Evolutionary conservation across 306 rosid genomes (phyloP), one percentile per base, ranked within the genome.

Genomic region (Urtica urens): DNA sequence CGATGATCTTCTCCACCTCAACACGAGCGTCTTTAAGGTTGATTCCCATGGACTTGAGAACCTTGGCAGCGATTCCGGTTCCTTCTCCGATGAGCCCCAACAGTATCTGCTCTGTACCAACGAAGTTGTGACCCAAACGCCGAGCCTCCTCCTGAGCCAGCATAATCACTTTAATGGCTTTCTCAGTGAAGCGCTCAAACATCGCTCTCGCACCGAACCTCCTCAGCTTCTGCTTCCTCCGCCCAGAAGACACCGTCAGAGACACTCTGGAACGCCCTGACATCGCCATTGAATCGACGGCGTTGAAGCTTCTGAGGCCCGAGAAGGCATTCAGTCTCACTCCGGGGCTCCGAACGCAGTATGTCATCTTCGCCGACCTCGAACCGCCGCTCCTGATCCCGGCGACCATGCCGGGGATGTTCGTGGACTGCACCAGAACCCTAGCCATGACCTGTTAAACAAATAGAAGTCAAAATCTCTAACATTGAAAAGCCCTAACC

Each of bases 61-160:
- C 95, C 76, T 90, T 90, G 14, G 99, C 99, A 7, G 94, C 99
- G 51, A 90, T 90, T 45, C 99, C 95, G 26, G 99, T 85, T 49
- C 99, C 99, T 69, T 90, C 99, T 44, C 99, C 99, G 31, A 90
- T 85, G 58, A 90, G 99, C 53, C 95, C 95, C 70, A 90, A 75
- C n/a, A 90, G 82, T 52, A 90, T 90, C 74, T 85, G 97, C 84
- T 90, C 99, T 0, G 99, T 90, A 47, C 99, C 99, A 52, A 90
- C 99, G 57, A 90, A 90, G 68, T 90, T 90, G 72, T 90, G 97
- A 62, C 99, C 99, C 63, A 90, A 87, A 5, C 99, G 78, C 58
- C 95, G 84, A 39, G 99, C 95, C 77, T 90, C 99, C 76, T 90
- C 99, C 62, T 90, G 95, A 20, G 99, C 99, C 12, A 90, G 85